Evolutionary conservation across 2,329 filamentous ascomycete genomes (phyloP), one percentile per base, ranked within the genome.

Genomic region (Sarocladium oryzae): DNA sequence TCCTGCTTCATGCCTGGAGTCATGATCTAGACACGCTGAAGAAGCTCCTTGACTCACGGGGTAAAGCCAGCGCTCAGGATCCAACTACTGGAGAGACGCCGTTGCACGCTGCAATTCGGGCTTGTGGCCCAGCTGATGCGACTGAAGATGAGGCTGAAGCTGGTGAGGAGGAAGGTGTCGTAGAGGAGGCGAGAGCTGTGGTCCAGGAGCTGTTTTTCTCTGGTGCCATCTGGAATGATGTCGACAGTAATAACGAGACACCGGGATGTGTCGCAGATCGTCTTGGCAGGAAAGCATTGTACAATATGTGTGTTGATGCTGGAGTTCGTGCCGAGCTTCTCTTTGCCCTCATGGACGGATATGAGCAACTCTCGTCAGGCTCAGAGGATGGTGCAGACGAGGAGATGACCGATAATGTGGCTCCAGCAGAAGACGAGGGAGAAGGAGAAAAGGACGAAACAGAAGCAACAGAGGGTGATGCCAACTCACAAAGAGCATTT

Each of bases 171-270:
- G 67, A 71, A 23, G 59, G 69, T 50, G 64, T 67, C 23, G 66
- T 86, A 28, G 78, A 84, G 43, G 78, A 79, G 35, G 87, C 84
- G 2, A 77, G 78, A 51, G 80, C 83, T 50, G 85, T 85, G 0
- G 73, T 96, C 4, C 79, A 81, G 58, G 80, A 93, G 62, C 76
- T 97, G 7, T 82, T 97, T 54, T 79, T 91, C 61, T 86, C 87
- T 58, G 93, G 93, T 28, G 93, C 89, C 10, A 96, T 97, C 59
- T 99, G 93, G 93, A 99, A 99, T 70, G 91, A 96, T 65, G 74
- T 97, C 52, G 89, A 97, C 66, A 71, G 75, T 57, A 85, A 88
- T 59, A 80, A 89, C 60, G 92, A 97, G 74, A 97, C 93, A 2
- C 90, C 93, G 0, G 93, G 90, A 7, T 97, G 92, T 65, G 73